A percentile compares a stretch with the other conserved stretches of the same genome.
Evolutionary conservation across 768 basidiomycete genomes (phyloP).

Genomic region (Punctularia strigosozonata): DNA sequence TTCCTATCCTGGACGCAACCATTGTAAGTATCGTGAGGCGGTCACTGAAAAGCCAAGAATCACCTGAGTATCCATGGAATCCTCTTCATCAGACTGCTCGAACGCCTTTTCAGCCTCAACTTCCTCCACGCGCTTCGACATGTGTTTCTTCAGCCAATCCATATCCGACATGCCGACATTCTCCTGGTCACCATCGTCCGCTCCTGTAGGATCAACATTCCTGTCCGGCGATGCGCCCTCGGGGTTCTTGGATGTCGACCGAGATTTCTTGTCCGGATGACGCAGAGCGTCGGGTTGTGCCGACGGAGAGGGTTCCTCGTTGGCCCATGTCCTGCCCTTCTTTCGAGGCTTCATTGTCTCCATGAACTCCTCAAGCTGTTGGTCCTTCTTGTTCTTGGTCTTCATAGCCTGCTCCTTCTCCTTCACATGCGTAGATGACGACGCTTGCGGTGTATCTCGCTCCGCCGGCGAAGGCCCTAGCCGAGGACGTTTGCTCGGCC

Average conservation of each 20-base stretch:
- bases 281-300: conserved; percentile 1
- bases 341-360: conserved; percentile 58
- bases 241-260: conserved; percentile 10
- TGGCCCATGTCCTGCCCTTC: conserved; percentile 57
- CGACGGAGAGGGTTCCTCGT: conserved; percentile 23
- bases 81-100: conserved; percentile 53
- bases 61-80: too few relatives aligned
- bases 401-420: conserved; percentile 12
- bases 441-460: conserved; percentile 11
- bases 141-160: conserved; percentile 65
- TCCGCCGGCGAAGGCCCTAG: conserved; percentile 22
- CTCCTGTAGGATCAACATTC: conserved; percentile 3
- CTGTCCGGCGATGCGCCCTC: conserved; percentile 2
- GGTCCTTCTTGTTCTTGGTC: conserved; percentile 16
- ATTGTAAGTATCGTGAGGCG: too few relatives aligned
- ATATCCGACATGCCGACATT: conserved; percentile 44
- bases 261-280: background rate
- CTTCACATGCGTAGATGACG: conserved; percentile 2
- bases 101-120: conserved; percentile 33
- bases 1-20: too few relatives aligned
- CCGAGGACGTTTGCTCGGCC: conserved; percentile 61
- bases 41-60: too few relatives aligned
- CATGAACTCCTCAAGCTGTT: conserved; percentile 54
- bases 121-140: conserved; percentile 31
- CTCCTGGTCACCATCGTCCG: conserved; percentile 13